Conservation (phyloP, 305 asterid species). For the Rubia peregrina region DNA sequence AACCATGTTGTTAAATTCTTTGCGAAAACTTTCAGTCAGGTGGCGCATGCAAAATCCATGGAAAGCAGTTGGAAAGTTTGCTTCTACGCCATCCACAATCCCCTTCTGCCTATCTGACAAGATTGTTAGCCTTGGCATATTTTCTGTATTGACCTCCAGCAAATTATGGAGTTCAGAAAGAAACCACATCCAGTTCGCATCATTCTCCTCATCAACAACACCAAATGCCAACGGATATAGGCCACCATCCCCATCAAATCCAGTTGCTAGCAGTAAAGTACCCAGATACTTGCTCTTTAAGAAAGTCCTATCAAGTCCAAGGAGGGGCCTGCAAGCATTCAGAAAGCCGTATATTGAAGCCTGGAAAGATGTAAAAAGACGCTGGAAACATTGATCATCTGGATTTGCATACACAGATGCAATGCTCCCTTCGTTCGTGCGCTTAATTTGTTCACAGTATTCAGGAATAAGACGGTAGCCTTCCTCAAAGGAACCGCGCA, state of each 20-base stretch:
- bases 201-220: conserved; percentile 90
- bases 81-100: conserved; percentile 76
- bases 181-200: conserved; percentile 99
- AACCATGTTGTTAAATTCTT: conserved; percentile 78
- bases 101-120: conserved; percentile 87
- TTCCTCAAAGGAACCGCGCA: conserved; percentile 97
- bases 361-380: conserved; percentile 79
- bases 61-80: conserved; percentile 91
- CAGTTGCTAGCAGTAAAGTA: conserved; percentile 85
- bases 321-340: conserved; percentile 94
- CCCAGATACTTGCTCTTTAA: conserved; percentile 90
- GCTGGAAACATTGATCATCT: conserved; percentile 73
- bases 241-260: conserved; percentile 92
- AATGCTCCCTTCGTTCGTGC: conserved; percentile 87
- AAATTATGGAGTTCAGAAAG: conserved; percentile 85
- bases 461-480: conserved; percentile 87
- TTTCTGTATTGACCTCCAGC: conserved; percentile 87
- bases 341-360: conserved; percentile 87
- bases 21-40: conserved; percentile 81
- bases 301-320: conserved; percentile 79
- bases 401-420: conserved; percentile 75
- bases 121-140: conserved; percentile 95
- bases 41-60: conserved; percentile 97
- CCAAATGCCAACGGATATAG: conserved; percentile 94
- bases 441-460: conserved; percentile 84